Base-by-base conservation (phyloP, 2,329 filamentous ascomycete species). In the Penicillium janthinellum region DNA sequence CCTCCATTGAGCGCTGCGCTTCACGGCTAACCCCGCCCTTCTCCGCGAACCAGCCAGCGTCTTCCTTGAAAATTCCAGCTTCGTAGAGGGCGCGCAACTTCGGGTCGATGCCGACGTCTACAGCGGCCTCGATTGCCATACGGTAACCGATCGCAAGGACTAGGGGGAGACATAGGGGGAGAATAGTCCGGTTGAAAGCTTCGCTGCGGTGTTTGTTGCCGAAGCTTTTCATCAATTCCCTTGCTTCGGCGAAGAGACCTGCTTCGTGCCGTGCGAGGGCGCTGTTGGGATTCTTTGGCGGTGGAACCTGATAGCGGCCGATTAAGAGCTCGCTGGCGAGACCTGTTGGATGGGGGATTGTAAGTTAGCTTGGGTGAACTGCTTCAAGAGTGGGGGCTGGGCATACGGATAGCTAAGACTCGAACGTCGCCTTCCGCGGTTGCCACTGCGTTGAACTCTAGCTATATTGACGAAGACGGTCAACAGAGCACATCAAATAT, bases 311-410 rank as follows among this genome's bases (percentile, higher is more conserved):
- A 25, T 71, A 72, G 14, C 69, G 64, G 4, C 65, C 65, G 15
- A 72, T 35, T 0, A 72, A 50, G 1, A 72, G 60, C 28, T 72
- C 70, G 3, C 61, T 64, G 14, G 64, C 70, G 1, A 72, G 63
- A 6, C 70, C 69, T 72, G 12, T 49, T 42, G 41, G 12, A 44
- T 22, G 10, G 8, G 11, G 20, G 1, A 44, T 44, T 12, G 41
- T 12, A 22, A 42, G 3, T 1, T 12, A 20, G 14, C 28, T 47
- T 31, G 12, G 12, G 12, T 55, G n/a, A 53, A 37, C 7, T 12
- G 15, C 1, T 5, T 20, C 6, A 34, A 53, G 10, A 11, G 11
- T 3, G 5, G 42, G 4, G 20, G 15, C 20, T 28, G 3, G 4
- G 67, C 67, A 7, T 59, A 71, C 67, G 56, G 25, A 69, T 68